A percentile compares a stretch with the other conserved stretches of the same genome.
Conservation (phyloP, 2,329 filamentous ascomycete genomes). For the Aphanocladium album region DNA sequence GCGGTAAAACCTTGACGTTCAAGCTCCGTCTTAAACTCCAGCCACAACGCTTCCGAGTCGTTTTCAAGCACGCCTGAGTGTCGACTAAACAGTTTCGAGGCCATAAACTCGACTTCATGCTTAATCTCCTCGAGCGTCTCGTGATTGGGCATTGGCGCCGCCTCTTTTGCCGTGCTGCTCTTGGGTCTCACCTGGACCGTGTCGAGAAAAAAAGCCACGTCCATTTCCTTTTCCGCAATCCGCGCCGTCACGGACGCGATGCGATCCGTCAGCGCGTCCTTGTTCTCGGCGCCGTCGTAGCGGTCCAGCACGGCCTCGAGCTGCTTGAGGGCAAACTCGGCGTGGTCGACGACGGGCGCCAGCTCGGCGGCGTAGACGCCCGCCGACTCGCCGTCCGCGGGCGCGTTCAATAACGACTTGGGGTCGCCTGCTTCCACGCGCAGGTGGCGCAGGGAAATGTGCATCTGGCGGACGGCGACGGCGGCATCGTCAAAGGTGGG, state of each 20-base stretch:
- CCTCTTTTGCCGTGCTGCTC: constrained; percentile 29
- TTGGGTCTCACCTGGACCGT: constrained; percentile 50
- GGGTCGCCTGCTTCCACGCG: constrained; percentile 53
- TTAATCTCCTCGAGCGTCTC: constrained; percentile 49
- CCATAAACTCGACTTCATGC: constrained; percentile 56
- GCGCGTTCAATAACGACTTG: constrained; percentile 48
- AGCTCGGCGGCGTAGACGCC: constrained; percentile 46
- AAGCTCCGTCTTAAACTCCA: constrained; percentile 53
- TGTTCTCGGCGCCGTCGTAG: constrained; percentile 30
- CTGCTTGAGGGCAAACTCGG: constrained; percentile 49
- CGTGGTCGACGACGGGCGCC: constrained; percentile 48
- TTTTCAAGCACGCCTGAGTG: constrained; percentile 34
- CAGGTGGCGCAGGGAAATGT: constrained; percentile 53
- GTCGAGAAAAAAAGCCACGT: constrained; percentile 52
- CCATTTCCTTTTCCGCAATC: constrained; percentile 47
- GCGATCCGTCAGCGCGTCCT: constrained; percentile 30
- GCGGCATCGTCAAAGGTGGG: constrained; percentile 46
- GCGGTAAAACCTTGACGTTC: constrained; percentile 53
- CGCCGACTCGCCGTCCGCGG: constrained; percentile 26
- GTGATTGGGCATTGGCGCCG: constrained; percentile 31
- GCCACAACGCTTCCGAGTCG: constrained; percentile 52
- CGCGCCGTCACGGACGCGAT: constrained; percentile 40
- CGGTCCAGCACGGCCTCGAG: constrained; percentile 49
- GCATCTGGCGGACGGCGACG: constrained; percentile 46
- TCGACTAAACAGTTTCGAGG: constrained; percentile 44